A percentile compares a stretch with the other conserved stretches of the same genome.
Evolutionary conservation across 306 rosid genomes (phyloP).

Genomic region (Prunus campanulata): DNA sequence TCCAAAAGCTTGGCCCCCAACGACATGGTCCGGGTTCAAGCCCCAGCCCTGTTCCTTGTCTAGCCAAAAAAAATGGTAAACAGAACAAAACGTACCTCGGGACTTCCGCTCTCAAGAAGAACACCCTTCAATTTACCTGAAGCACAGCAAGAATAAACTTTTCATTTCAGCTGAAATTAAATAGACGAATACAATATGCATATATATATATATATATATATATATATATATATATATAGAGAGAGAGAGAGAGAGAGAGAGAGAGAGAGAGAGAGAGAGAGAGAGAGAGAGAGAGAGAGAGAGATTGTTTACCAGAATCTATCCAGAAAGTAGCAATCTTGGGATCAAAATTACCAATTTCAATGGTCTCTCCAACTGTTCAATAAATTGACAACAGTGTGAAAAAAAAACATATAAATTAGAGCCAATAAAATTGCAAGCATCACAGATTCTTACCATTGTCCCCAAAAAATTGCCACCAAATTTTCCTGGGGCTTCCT

Average conservation of each 20-base stretch:
- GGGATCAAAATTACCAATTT: constrained; percentile 91
- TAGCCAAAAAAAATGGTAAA: not conserved
- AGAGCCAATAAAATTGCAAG: not conserved
- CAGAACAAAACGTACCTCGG: constrained; percentile 52
- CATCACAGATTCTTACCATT: constrained; percentile 47
- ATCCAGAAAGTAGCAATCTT: constrained; percentile 95
- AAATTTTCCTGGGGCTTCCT: constrained; percentile 83
- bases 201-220: too few species aligned
- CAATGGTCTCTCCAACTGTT: constrained; percentile 89
- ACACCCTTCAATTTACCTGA: constrained; percentile 92
- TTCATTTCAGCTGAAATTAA: constrained; percentile 11
- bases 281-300: too few species aligned
- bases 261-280: too few species aligned
- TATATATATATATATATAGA: too few species aligned
- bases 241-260: too few species aligned
- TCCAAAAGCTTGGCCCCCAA: not conserved
- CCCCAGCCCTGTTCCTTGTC: not conserved
- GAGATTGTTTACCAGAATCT: constrained; percentile 62
- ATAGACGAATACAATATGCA: not conserved
- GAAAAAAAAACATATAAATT: not conserved
- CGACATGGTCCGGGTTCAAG: not conserved
- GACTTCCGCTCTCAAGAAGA: constrained; percentile 87
- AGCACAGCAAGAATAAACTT: constrained; percentile 14
- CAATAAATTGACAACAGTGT: constrained; percentile 19
- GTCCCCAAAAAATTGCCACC: constrained; percentile 98